phyloP scores from a whole-genome alignment of 345 rosid genomes.

The Viola odorata region DNA sequence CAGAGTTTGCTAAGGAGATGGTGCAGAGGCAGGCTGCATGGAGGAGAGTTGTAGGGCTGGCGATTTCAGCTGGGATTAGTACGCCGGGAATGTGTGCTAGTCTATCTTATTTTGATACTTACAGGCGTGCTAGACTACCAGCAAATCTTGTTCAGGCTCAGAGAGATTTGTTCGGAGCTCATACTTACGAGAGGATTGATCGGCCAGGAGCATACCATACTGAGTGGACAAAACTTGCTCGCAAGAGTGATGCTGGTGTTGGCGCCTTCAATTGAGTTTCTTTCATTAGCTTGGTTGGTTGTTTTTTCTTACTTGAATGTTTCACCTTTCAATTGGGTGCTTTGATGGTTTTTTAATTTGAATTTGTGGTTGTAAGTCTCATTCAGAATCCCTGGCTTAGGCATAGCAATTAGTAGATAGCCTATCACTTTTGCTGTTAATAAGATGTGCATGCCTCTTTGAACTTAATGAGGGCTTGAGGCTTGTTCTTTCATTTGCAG shows the following conservation, averaged over 20 bases:
- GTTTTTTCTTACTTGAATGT: conserved; percentile 12
- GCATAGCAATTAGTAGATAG: conserved; percentile 29
- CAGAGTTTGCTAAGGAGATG: conserved; percentile 93
- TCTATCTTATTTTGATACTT: conserved; percentile 89
- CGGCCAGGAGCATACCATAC: conserved; percentile 76
- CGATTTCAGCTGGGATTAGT: conserved; percentile 89
- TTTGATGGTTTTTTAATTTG: conserved; percentile 13
- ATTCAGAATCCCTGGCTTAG: conserved; percentile 14
- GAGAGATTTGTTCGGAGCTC: conserved; percentile 97
- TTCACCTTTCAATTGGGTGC: background rate
- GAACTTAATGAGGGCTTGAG: background rate
- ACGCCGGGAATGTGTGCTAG: conserved; percentile 97
- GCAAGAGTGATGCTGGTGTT: conserved; percentile 38
- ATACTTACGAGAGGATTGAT: conserved; percentile 90
- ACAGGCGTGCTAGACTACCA: conserved; percentile 81
- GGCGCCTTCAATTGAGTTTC: conserved; percentile 50
- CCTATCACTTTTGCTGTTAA: conserved; percentile 28
- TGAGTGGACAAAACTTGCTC: conserved; percentile 85
- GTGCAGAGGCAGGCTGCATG: conserved; percentile 97
- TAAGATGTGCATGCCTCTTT: conserved; percentile 42
- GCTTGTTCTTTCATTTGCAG: background rate
- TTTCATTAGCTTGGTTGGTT: conserved; percentile 14
- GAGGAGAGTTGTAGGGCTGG: conserved; percentile 94
- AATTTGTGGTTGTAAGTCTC: conserved; percentile 12
- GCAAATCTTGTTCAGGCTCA: conserved; percentile 96